Evolutionary conservation across 2,329 filamentous ascomycete genomes (phyloP).

Genomic region (Penicillium nordicum): DNA sequence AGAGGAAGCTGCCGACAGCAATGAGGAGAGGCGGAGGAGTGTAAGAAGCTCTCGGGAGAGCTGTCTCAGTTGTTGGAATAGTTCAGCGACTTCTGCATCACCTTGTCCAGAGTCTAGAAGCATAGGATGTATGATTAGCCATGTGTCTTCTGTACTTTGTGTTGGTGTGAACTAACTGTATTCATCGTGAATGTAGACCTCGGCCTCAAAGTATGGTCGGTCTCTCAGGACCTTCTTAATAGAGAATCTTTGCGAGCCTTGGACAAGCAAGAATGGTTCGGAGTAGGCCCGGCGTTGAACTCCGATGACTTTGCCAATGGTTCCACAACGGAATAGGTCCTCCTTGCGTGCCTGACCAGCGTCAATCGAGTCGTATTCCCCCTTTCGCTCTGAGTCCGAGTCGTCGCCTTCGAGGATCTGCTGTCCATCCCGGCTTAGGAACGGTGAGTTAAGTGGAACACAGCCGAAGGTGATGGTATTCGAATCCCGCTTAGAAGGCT

Average conservation of each 20-base stretch:
- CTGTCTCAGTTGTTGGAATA: constrained; percentile 78
- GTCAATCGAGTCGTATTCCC: constrained; percentile 51
- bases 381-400: constrained; percentile 45
- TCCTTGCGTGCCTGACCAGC: constrained; percentile 60
- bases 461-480: constrained; percentile 77
- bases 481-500: constrained; percentile 60
- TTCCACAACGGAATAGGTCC: constrained; percentile 80
- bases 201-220: constrained; percentile 80
- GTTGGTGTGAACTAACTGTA: constrained; percentile 50
- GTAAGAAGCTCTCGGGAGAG: constrained; percentile 82
- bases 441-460: constrained; percentile 75
- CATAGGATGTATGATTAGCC: constrained; percentile 6
- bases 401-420: constrained; percentile 66
- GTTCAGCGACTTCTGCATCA: constrained; percentile 63
- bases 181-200: constrained; percentile 69
- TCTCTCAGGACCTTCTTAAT: constrained; percentile 73
- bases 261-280: constrained; percentile 80
- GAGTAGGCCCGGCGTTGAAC: constrained; percentile 71
- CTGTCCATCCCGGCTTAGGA: constrained; percentile 71
- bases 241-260: constrained; percentile 74
- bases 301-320: constrained; percentile 72
- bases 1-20: constrained; percentile 69
- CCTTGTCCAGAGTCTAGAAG: constrained; percentile 41
- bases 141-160: background rate
- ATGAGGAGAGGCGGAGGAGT: constrained; percentile 75